phyloP scores from a whole-genome alignment of 768 basidiomycete species.

The Leccinum pellstonianum region DNA sequence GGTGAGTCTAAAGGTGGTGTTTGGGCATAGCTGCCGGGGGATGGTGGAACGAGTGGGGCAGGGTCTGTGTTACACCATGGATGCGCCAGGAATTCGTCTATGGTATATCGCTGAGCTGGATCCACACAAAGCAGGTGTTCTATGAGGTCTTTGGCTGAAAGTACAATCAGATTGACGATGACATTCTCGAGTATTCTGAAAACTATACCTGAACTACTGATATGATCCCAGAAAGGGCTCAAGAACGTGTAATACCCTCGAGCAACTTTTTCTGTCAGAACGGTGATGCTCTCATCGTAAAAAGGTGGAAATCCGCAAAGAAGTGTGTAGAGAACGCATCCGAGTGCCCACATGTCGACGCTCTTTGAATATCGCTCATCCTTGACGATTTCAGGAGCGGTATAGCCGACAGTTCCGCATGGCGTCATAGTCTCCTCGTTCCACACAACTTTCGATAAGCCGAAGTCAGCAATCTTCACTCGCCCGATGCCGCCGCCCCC shows the following conservation, averaged over 20 bases:
- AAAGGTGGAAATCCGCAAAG: slow-evolving; percentile 98
- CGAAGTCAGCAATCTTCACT: slow-evolving; percentile 99
- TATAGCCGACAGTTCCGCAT: slow-evolving; percentile 99
- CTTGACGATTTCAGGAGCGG: slow-evolving; percentile 98
- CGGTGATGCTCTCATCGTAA: slow-evolving; percentile 98
- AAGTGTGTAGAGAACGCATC: slow-evolving; percentile 97
- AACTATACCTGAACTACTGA: slow-evolving; percentile 67
- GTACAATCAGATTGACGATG: slow-evolving; percentile 12
- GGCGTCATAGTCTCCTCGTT: slow-evolving; percentile 99
- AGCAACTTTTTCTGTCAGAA: slow-evolving; percentile 97
- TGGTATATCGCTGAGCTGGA: slow-evolving; percentile 92
- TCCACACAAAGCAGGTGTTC: slow-evolving; percentile 94
- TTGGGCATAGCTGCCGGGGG: slow-evolving; percentile 51
- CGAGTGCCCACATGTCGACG: slow-evolving; percentile 99
- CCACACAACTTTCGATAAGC: slow-evolving; percentile 97
- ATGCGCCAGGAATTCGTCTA: slow-evolving; percentile 95
- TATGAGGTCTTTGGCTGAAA: slow-evolving; percentile 89
- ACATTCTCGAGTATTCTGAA: background rate
- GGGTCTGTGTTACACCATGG: slow-evolving; percentile 87
- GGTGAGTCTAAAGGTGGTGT: slow-evolving; percentile 78
- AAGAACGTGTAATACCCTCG: slow-evolving; percentile 97
- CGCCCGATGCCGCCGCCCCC: slow-evolving; percentile 97
- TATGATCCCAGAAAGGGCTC: slow-evolving; percentile 99
- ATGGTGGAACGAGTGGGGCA: slow-evolving; percentile 62
- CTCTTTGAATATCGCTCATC: slow-evolving; percentile 96